Evolutionary conservation across 768 basidiomycete species (phyloP), one percentile per base, ranked within the genome.

Genomic region (Strobilomyces echinocephalus): DNA sequence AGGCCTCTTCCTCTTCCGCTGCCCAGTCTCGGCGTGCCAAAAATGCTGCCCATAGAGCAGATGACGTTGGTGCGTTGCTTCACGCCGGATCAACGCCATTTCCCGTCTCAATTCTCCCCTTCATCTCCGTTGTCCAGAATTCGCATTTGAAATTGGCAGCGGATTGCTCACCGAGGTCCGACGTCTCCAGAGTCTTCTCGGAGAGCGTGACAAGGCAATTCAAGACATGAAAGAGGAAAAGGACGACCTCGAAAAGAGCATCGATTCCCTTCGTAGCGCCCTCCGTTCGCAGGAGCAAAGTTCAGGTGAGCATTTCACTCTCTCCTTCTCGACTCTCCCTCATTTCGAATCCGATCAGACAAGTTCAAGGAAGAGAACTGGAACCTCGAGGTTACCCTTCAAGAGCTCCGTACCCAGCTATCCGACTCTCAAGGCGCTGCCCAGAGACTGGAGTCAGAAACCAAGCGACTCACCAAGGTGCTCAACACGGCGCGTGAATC

Each of bases 311-410:
- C 70, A 24, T 16, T 12, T 31, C 46, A 1, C 18, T 18, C n/a
- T 36, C 28, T 8, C 30, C 26, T 31, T 30, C 4, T 51, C 20
- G 45, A 28, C 38, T 51, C n/a, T 2, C 26, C 57, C 33, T 51
- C 9, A 63, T 8, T 2, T 12, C 8, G 21, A 30, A 33, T 33
- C 54, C 46, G 49, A 52, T 28, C 63, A 87, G 95, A 97, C 69
- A 92, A 93, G 58, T 95, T 85, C 82, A 93, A 93, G 73, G 95
- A 98, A 73, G 93, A 95, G 72, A 98, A 97, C 69, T 98, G 97
- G 97, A 95, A 98, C 65, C 84, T 97, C 53, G 95, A 98, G 74
- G 93, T 97, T 46, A 81, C 82, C 15, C 75, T 93, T 28, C 95
- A 98, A 68, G 94, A 97, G 54, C 78, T 94, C 21, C 85, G 86